Percentiles rank a stretch among this genome's conserved stretches.
These are phyloP conservation scores for Neurospora sp. DNA, from an alignment of 495 filamentous ascomycete species.

Conservation along the genomic window DNA sequence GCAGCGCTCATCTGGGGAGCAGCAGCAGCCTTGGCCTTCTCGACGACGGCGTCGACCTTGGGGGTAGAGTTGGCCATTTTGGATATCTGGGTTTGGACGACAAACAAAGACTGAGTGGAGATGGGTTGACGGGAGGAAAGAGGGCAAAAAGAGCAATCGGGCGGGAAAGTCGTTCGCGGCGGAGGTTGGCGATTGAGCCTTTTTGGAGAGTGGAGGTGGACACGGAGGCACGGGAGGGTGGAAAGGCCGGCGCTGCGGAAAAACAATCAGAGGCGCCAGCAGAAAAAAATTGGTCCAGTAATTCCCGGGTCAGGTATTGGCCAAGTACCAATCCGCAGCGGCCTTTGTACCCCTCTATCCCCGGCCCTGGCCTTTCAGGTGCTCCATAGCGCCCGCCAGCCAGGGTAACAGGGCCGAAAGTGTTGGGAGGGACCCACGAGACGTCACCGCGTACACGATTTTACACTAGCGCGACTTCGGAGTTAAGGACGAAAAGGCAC, in stretches of 20 bases:
- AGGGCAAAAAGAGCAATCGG: conserved; percentile 13
- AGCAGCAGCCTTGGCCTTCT: conserved; percentile 16
- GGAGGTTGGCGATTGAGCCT: conserved; percentile 18
- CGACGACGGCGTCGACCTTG: conserved; percentile 29
- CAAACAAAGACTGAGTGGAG: conserved; percentile 21
- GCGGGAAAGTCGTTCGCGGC: conserved; percentile 16
- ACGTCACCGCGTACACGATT: background rate
- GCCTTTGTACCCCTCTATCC: background rate
- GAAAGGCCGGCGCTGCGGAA: conserved; percentile 7
- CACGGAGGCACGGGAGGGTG: conserved; percentile 6
- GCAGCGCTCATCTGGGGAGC: conserved; percentile 35
- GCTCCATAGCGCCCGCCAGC: background rate
- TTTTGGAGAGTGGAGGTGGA: conserved; percentile 15
- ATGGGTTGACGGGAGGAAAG: conserved; percentile 12
- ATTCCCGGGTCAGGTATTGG: conserved; percentile 17
- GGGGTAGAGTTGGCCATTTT: conserved; percentile 20
- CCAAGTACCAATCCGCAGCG: conserved; percentile 3
- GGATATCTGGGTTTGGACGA: conserved; percentile 1
- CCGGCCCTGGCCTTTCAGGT: background rate
- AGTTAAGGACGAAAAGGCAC: background rate
- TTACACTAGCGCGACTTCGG: background rate
- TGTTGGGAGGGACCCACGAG: background rate
- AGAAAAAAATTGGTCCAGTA: conserved; percentile 21
- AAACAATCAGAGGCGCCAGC: conserved; percentile 1
- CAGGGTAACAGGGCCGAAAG: background rate